Base-by-base conservation (phyloP, 129 eudicot species). In the Helichrysum umbraculigerum region DNA sequence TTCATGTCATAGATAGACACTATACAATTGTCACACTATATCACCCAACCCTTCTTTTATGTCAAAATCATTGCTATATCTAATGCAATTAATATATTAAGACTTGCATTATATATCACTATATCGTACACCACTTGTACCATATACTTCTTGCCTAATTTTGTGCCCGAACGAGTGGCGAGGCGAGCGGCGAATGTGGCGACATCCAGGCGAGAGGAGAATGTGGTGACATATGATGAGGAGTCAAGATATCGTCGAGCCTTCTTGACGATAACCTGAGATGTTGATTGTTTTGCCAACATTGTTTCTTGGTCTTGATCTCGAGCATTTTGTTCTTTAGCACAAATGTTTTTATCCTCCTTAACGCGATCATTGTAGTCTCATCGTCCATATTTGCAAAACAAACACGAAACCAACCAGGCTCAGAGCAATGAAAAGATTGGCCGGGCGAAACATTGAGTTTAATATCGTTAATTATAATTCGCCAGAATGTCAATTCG, bases 371-470 rank as follows among this genome's bases (percentile, higher is more conserved):
- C 66, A 77, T 66, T 78, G 86, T 66, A 0, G 91, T 87, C 70
- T 87, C 87, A 15, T 87, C 86, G 14, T 79, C 83, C 91, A 87
- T 87, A 16, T 87, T 87, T 25, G 91, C 91, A 54, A 81, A 84
- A 51, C 91, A 87, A 28, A 87, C 88, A 33, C 91, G 83, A 33
- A 84, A 87, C 91, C 91, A 87, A 3, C 91, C 91, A 0, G 88
- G 83, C 65, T 87, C 91, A 4, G 85, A 82, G 81, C 91, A 87
- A 62, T 87, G 88, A 30, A 84, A 87, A 9, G 88, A 87, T 17
- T 85, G 83, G 0, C 91, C 91, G 0, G 91, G 91, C 0, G 91
- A 87, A 0, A 87, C 87, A 12, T 87, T 87, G 42, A 87, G 80
- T 77, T 84, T 87, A 63, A 87, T 85, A 7, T 87, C 85, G 33